These are phyloP conservation scores for Trichoderma cornu-damae DNA, from an alignment of 2,329 filamentous ascomycete genomes.

Conservation along the genomic window DNA sequence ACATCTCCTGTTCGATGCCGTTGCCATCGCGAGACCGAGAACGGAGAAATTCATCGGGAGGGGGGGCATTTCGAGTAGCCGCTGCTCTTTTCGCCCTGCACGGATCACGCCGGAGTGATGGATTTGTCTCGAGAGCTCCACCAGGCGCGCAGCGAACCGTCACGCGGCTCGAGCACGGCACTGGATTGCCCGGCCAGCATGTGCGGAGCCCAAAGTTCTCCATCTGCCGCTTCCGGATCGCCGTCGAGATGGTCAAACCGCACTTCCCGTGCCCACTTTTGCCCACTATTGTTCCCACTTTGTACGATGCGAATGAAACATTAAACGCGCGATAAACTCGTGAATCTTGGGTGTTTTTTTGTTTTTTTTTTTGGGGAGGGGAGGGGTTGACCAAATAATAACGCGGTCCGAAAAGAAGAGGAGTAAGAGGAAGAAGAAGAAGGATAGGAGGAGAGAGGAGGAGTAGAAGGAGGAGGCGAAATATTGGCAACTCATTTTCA, in stretches of 20 bases:
- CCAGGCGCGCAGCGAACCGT: background rate
- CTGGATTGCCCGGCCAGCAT: constrained; percentile 10
- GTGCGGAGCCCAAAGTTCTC: background rate
- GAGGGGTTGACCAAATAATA: background rate
- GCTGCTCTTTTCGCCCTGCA: background rate
- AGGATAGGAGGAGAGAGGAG: too few species aligned
- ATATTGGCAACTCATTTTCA: too few species aligned
- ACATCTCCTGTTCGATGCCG: constrained; percentile 14
- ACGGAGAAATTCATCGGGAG: constrained; percentile 13
- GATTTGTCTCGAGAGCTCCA: constrained; percentile 8
- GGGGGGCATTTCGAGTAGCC: constrained; percentile 4
- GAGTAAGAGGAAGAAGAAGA: too few species aligned
- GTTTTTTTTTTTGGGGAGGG: too few species aligned
- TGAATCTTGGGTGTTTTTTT: background rate
- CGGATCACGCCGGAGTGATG: constrained; percentile 14
- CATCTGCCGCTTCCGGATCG: constrained; percentile 13
- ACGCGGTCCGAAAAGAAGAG: constrained; percentile 8
- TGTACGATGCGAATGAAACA: background rate
- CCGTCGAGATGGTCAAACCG: background rate
- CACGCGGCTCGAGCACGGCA: background rate
- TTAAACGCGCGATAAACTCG: background rate
- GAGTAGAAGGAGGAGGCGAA: too few species aligned
- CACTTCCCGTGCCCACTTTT: constrained; percentile 5
- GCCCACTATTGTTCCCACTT: constrained; percentile 6
- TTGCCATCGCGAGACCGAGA: constrained; percentile 9